phyloP scores from a whole-genome alignment of 257 asterid species.

The Echites panduratus region DNA sequence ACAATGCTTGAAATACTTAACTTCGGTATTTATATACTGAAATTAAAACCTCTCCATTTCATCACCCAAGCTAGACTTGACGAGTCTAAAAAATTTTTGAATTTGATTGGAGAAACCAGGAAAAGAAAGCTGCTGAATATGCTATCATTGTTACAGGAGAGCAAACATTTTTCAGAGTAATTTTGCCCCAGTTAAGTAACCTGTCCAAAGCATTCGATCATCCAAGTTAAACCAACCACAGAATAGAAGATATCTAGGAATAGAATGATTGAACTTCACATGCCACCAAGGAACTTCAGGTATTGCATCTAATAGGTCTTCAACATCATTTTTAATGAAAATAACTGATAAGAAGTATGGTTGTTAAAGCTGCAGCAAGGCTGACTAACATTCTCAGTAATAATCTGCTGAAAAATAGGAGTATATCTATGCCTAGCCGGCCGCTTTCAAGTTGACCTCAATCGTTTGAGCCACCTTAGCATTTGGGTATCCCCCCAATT shows the following conservation, averaged over 20 bases:
- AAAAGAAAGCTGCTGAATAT: neutral
- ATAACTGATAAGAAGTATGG: neutral
- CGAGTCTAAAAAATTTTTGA: too few relatives aligned
- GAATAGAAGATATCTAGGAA: neutral
- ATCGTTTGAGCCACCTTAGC: neutral
- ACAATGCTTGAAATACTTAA: too few relatives aligned
- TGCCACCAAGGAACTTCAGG: neutral
- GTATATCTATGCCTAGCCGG: neutral
- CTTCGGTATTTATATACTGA: too few relatives aligned
- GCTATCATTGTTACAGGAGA: neutral
- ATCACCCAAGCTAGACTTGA: neutral
- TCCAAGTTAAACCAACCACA: neutral
- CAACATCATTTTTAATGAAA: neutral
- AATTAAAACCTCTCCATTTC: neutral
- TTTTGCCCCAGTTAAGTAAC: neutral
- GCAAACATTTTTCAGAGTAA: neutral
- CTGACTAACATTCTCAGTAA: neutral
- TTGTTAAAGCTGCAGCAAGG: neutral
- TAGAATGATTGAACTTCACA: neutral
- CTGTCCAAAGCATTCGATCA: neutral
- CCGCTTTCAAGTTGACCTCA: neutral
- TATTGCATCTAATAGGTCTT: neutral
- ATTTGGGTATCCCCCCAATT: neutral
- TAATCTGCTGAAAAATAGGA: neutral
- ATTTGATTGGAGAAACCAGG: neutral